Percentiles rank a stretch among this genome's conserved stretches.
Evolutionary conservation across 441 rosid species (phyloP).

Genomic region (Capsella rubella): DNA sequence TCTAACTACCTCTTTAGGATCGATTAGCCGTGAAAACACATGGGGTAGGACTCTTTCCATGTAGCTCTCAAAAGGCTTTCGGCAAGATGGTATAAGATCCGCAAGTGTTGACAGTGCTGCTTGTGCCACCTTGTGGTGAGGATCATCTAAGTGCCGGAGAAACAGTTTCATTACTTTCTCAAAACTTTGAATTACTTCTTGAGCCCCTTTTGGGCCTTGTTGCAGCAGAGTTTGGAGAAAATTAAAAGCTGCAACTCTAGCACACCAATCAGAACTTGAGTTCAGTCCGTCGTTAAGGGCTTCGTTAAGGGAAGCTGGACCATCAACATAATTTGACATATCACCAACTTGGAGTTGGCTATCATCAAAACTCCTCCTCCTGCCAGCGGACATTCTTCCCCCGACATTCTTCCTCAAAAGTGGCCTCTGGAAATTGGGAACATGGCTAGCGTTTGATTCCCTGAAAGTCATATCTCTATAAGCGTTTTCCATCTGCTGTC

Average conservation of each 20-base stretch:
- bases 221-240: conserved; percentile 83
- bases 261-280: conserved; percentile 96
- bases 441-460: conserved; percentile 75
- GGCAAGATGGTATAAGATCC: conserved; percentile 90
- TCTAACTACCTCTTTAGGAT: conserved; percentile 97
- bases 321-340: conserved; percentile 79
- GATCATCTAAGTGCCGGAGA: conserved; percentile 98
- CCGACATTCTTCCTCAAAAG: conserved; percentile 85
- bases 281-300: conserved; percentile 90
- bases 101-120: conserved; percentile 97
- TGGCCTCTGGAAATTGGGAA: conserved; percentile 98
- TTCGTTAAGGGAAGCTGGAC: conserved; percentile 87
- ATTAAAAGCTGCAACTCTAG: conserved; percentile 93
- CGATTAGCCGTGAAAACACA: conserved; percentile 94
- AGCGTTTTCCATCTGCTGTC: conserved; percentile 68
- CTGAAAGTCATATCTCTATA: conserved; percentile 67
- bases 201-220: conserved; percentile 94
- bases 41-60: conserved; percentile 97
- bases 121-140: conserved; percentile 99
- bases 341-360: conserved; percentile 83
- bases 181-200: conserved; percentile 89
- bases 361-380: conserved; percentile 97
- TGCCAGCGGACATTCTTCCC: conserved; percentile 82
- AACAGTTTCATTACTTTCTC: conserved; percentile 99
- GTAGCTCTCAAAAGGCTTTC: conserved; percentile 95